Base-by-base conservation (phyloP, 139 green algal genomes). In the Chlamydomonas incerta region DNA sequence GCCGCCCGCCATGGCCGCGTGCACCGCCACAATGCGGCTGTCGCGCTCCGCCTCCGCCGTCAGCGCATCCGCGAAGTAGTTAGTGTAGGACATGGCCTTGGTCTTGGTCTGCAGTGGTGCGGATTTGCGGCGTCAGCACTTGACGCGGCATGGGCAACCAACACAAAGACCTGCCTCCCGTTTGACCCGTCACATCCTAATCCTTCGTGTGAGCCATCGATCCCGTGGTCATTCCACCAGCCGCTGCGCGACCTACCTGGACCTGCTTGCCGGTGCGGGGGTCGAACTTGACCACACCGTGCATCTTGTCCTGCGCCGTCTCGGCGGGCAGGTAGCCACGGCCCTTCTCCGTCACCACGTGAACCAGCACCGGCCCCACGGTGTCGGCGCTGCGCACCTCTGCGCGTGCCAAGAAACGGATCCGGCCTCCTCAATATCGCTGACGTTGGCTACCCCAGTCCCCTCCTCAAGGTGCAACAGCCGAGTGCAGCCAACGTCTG, bases 341-440 rank as follows among this genome's bases (percentile, higher is more conserved):
- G 10, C 98, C 98, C 92, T 99, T 99, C 89, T 99, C 95, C 3
- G 97, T 99, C 35, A 99, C 93, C 18, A 99, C 92, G 80, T 99
- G 98, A 21, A 99, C 92, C 72, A 99, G 93, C 69, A 99, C 98
- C 0, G 98, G 98, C 11, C 98, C 98, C 65, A 97, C 93, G 2
- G 96, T 97, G 65, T 99, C 94, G 0, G 97, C 98, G 37, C 91
- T 88, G 87, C 97, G 97, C 26, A 99, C 96, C 94, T 99, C 97
- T 95, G 90, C 60, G 23, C 2, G 18, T 10, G 20, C 8, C 18
- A 60, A n/a, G n/a, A n/a, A n/a, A n/a, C n/a, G n/a, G n/a, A n/a
- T n/a, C n/a, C n/a, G n/a, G n/a, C n/a, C n/a, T n/a, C n/a, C n/a
- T n/a, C n/a, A n/a, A n/a, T n/a, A n/a, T n/a, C n/a, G n/a, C n/a